Base-by-base conservation (phyloP, 176 grass and related monocot species). In the Oryza punctata region DNA sequence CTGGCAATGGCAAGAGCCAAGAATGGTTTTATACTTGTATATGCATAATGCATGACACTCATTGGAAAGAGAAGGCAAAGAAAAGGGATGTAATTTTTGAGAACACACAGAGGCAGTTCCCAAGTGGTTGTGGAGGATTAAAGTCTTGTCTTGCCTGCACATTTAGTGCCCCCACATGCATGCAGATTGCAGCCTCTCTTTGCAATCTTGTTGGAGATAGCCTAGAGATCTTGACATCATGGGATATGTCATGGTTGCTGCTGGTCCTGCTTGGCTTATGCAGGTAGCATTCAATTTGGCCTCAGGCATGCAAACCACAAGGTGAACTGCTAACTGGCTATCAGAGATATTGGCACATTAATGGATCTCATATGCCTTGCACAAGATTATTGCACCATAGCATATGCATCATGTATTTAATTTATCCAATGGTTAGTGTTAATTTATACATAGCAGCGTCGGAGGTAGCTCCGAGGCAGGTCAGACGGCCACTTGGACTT, bases 161-260 rank as follows among this genome's bases (percentile, higher is more conserved):
- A 78, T 79, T 84, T 84, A 82, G 65, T 82, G 21, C 52, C 65
- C 65, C 65, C 79, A 76, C 72, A 60, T 60, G 57, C n/a, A 24
- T 24, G 57, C 19, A 61, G 21, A 70, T 70, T 64, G 78, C 72
- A 76, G 50, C 64, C 19, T 70, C 30, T 11, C 50, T 69, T 59
- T 44, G 75, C 52, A 60, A 63, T 76, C 77, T 73, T 54, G 57
- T 80, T 74, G 44, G 70, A 67, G 77, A 3, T 61, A 5, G 8
- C 40, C 6, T 26, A 45, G 83, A 46, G 23, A 85, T 76, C 44
- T 69, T 76, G 44, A n/a, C 43, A 74, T 77, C 69, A 80, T 81
- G 63, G 78, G 85, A 66, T 64, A 52, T 63, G 74, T 78, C 52
- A 67, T 52, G 61, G 60, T 28, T 41, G 40, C 40, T 59, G 70